Evolutionary conservation across 2,329 filamentous ascomycete genomes (phyloP), one percentile per base, ranked within the genome.

Genomic region (Aspergillus sp.): DNA sequence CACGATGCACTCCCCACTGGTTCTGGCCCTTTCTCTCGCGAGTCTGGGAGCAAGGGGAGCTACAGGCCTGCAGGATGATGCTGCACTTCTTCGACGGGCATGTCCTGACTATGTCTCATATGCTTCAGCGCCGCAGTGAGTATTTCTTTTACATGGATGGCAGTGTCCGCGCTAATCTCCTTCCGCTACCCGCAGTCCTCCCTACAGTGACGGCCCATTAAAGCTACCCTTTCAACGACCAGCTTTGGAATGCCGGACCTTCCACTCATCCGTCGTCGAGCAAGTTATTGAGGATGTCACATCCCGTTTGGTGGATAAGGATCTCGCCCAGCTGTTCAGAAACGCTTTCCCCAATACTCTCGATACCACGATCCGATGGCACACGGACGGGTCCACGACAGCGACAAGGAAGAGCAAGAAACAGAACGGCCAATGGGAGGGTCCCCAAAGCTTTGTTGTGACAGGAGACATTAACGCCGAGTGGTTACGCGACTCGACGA

Each of bases 261-360:
- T 98, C 78, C 86, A 88, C 59, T 97, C 93, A 0, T 86, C 90
- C 25, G 84, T 90, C 3, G 96, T 98, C 50, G 95, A 99, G 76
- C 84, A 91, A 71, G 91, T 97, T 55, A 97, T 99, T 64, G 77
- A 87, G 31, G 88, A 97, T 68, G 83, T 99, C 67, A 95, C 90
- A 6, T 84, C 86, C 30, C 89, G 87, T 57, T 91, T 99, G 80
- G 84, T 89, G 62, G 90, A 98, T 71, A 89, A 90, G 17, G 95
- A 98, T 70, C 85, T 99, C 13, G 94, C 94, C 3, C 88, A 93
- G 28, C 82, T 99, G 11, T 99, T 99, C 74, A 92, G 96, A 74
- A 99, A 99, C 74, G 89, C 94, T 2, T 98, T 96, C 67, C 94
- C 94, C 4, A 96, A 95, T 64, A 94, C 91, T 0, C 86, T 95